Percentiles rank a stretch among this genome's conserved stretches.
Evolutionary conservation across 192 early-diverging fungal species (phyloP).

Genomic region (Coemansia sp.): DNA sequence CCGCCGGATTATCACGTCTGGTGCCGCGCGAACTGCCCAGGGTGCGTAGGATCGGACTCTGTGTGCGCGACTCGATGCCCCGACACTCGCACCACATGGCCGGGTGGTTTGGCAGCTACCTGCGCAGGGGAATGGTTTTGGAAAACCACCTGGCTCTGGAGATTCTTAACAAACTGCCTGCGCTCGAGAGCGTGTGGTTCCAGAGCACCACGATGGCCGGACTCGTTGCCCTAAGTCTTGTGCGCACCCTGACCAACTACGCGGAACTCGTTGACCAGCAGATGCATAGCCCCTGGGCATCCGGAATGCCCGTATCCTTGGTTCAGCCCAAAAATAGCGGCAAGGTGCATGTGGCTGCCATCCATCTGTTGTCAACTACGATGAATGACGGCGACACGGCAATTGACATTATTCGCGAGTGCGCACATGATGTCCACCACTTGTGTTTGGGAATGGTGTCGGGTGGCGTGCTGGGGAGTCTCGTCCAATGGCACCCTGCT

Average conservation of each 20-base stretch:
- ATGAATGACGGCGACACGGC: slow-evolving; percentile 6
- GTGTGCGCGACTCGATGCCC: slow-evolving; percentile 6
- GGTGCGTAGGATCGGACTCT: slow-evolving; percentile 21
- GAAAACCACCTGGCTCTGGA: slow-evolving; percentile 1
- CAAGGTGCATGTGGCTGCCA: slow-evolving; percentile 6
- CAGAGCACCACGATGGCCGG: slow-evolving; percentile 11
- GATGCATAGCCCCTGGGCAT: slow-evolving; percentile 6
- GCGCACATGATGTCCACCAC: slow-evolving; percentile 17
- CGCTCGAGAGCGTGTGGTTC: slow-evolving; percentile 7
- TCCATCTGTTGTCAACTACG: slow-evolving; percentile 15
- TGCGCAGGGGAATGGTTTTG: background rate
- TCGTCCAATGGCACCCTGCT: background rate
- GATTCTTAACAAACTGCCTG: slow-evolving; percentile 3
- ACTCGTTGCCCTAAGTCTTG: background rate
- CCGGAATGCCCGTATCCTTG: slow-evolving; percentile 2
- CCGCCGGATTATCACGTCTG: background rate
- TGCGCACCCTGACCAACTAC: slow-evolving; percentile 2
- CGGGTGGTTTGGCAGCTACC: background rate
- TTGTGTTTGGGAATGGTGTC: slow-evolving; percentile 32
- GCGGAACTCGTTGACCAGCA: slow-evolving; percentile 4
- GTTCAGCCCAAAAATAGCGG: background rate
- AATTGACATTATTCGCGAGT: slow-evolving; percentile 20
- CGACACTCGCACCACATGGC: slow-evolving; percentile 1
- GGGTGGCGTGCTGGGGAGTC: slow-evolving; percentile 24
- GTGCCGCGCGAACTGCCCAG: slow-evolving; percentile 9